These are phyloP conservation scores for Megacollybia marginata DNA, from an alignment of 768 basidiomycete genomes.

Conservation along the genomic window DNA sequence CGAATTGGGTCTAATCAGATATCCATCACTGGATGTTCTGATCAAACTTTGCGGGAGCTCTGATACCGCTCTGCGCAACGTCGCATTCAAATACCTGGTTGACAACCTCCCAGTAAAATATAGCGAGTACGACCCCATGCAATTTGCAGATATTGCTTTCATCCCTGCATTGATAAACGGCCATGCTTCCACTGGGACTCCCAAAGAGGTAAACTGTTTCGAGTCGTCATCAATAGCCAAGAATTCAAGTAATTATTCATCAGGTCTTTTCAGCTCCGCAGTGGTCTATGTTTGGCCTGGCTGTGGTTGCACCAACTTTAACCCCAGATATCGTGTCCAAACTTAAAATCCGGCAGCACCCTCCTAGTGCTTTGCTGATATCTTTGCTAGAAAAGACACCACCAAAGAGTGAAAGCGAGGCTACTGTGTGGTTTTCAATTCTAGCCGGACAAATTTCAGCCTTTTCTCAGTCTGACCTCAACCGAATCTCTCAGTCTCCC, in stretches of 20 bases:
- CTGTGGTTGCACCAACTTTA: conserved; percentile 49
- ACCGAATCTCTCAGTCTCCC: conserved; percentile 43
- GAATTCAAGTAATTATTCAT: not conserved
- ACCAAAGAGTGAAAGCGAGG: conserved; percentile 45
- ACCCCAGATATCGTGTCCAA: conserved; percentile 49
- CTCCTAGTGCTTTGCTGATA: conserved; percentile 55
- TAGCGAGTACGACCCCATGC: conserved; percentile 44
- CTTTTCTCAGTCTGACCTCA: conserved; percentile 50
- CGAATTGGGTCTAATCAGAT: conserved; percentile 58
- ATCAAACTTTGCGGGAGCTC: conserved; percentile 61
- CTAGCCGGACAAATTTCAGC: conserved; percentile 61
- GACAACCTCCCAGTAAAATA: conserved; percentile 64
- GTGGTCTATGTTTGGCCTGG: conserved; percentile 74
- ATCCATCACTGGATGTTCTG: conserved; percentile 59
- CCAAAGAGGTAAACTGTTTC: conserved; percentile 47
- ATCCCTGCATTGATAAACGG: conserved; percentile 63
- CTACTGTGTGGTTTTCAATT: conserved; percentile 59
- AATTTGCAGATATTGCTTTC: conserved; percentile 58
- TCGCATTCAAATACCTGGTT: conserved; percentile 76
- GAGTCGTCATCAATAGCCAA: not conserved
- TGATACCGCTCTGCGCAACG: conserved; percentile 39
- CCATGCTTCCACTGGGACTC: conserved; percentile 49
- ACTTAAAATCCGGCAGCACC: conserved; percentile 64
- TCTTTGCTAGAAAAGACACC: conserved; percentile 51
- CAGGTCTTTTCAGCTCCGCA: conserved; percentile 66